Percentiles rank a stretch among this genome's conserved stretches.
phyloP scores from a whole-genome alignment of 148 eudicot species.

The Spergularia marina region DNA sequence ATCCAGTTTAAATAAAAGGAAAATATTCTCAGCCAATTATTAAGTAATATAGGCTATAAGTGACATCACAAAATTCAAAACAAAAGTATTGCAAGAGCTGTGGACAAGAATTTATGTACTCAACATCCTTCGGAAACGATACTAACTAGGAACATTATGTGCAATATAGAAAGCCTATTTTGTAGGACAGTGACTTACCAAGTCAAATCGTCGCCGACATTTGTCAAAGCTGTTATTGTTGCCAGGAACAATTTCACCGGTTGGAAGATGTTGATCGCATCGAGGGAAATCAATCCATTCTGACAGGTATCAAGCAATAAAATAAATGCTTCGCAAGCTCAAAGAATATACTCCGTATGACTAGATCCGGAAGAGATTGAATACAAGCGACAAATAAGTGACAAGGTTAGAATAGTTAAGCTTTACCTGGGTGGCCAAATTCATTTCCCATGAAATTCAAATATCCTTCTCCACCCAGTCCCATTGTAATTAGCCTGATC shows the following conservation, averaged over 20 bases:
- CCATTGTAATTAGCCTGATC: conserved; percentile 95
- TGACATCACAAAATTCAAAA: neutral
- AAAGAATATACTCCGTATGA: neutral
- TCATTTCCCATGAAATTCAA: conserved; percentile 99
- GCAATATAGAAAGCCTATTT: neutral
- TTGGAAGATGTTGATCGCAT: conserved; percentile 69
- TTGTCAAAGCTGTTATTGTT: conserved; percentile 83
- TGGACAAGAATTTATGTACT: neutral
- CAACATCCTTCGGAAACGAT: neutral
- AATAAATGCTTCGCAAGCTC: conserved; percentile 5
- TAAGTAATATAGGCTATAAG: neutral
- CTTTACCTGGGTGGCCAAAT: conserved; percentile 97
- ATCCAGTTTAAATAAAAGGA: neutral
- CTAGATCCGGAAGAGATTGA: neutral
- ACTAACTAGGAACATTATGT: neutral
- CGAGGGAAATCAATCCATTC: conserved; percentile 99
- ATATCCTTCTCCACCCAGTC: conserved; percentile 98
- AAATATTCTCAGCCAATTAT: neutral
- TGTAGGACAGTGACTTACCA: conserved; percentile 41
- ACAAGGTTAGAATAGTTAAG: neutral
- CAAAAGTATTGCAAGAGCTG: neutral
- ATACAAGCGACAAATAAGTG: neutral
- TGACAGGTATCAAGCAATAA: conserved; percentile 27
- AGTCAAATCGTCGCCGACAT: conserved; percentile 96
- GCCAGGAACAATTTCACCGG: conserved; percentile 72